Percentiles rank a stretch among this genome's conserved stretches.
These are phyloP conservation scores for Rhododendron molle DNA, from an alignment of 148 eudicot species.

Conservation along the genomic window DNA sequence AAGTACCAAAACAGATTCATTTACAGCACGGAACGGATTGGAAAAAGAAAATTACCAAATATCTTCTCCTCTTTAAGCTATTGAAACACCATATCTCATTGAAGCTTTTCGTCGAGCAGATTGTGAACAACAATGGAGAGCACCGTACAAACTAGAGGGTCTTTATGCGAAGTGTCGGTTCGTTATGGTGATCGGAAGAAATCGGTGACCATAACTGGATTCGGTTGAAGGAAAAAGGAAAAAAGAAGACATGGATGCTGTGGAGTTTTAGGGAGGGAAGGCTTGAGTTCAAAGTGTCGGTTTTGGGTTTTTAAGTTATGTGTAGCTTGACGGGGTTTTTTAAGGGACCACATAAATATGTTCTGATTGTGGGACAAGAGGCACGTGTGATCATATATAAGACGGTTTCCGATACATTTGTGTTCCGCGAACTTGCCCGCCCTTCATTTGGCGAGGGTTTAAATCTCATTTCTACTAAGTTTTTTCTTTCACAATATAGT, in stretches of 20 bases:
- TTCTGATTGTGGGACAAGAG: no score
- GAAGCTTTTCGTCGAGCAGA: background rate
- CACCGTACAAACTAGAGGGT: background rate
- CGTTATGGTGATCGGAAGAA: no score
- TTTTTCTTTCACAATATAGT: no score
- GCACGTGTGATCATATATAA: no score
- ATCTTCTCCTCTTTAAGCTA: background rate
- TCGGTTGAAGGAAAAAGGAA: background rate
- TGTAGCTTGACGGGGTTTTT: background rate
- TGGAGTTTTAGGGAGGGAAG: background rate
- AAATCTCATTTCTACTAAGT: no score
- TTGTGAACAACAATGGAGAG: background rate
- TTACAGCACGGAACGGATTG: background rate
- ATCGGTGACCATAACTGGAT: no score
- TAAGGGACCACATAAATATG: no score
- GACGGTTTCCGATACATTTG: no score
- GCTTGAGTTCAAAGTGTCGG: background rate
- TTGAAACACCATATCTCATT: background rate
- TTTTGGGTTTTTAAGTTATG: background rate
- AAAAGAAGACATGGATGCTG: background rate
- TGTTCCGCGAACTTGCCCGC: no score
- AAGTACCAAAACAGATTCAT: background rate
- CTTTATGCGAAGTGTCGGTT: background rate
- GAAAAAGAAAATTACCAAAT: background rate
- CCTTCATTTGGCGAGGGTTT: no score